Evolutionary conservation across 805 yeast species (phyloP).

Genomic region (Maudiozyma saulgeensis): DNA sequence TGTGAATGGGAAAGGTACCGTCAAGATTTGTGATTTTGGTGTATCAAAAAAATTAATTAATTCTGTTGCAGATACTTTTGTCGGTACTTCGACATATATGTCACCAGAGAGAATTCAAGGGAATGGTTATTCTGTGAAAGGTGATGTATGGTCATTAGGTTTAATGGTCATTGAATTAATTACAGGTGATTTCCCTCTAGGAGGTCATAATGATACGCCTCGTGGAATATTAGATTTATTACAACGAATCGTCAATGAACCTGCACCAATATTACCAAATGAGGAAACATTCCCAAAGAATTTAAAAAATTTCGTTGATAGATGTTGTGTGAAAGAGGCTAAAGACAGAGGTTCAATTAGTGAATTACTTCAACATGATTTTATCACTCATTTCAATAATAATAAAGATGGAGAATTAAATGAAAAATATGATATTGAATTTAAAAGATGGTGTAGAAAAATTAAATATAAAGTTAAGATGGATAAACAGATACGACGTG

Average conservation of each 20-base stretch:
- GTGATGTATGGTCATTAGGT: conserved; percentile 97
- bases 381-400: conserved; percentile 28
- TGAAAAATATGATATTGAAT: conserved; percentile 21
- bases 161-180: conserved; percentile 83
- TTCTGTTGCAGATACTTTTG: conserved; percentile 95
- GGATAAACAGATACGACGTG: conserved; percentile 26
- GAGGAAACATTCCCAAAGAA: conserved; percentile 30
- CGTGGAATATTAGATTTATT: conserved; percentile 83
- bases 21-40: conserved; percentile 94
- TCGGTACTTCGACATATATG: conserved; percentile 96
- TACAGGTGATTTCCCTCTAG: conserved; percentile 71
- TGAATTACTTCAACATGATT: conserved; percentile 43
- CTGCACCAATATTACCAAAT: conserved; percentile 63
- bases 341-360: conserved; percentile 60
- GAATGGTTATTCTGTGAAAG: conserved; percentile 82
- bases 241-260: conserved; percentile 89
- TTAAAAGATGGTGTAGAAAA: conserved; percentile 36
- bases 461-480: conserved; percentile 24
- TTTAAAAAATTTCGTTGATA: conserved; percentile 59
- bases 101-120: conserved; percentile 98
- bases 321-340: conserved; percentile 67
- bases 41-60: conserved; percentile 86
- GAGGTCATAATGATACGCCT: conserved; percentile 52
- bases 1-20: conserved; percentile 74
- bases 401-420: conserved; percentile 14